phyloP scores from a whole-genome alignment of 495 filamentous ascomycete genomes.

The Aspergillus nanangensis region DNA sequence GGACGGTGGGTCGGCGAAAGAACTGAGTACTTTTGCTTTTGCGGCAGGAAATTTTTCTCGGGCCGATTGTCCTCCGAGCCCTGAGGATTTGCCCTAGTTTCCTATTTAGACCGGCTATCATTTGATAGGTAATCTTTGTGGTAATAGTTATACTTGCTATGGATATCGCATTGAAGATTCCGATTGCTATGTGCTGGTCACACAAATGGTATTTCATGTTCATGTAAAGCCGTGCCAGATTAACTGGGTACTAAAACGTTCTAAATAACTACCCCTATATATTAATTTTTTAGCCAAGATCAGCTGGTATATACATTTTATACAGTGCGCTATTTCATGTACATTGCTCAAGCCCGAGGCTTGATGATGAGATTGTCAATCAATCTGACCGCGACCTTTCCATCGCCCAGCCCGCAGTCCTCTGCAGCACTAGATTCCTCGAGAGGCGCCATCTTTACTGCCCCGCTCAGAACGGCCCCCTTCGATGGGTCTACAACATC shows the following conservation, averaged over 20 bases:
- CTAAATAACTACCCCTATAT: no score
- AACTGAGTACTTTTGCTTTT: background rate
- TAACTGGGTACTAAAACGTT: background rate
- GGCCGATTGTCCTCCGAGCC: conserved; percentile 24
- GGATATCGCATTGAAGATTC: no score
- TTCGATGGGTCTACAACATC: conserved; percentile 56
- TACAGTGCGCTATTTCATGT: no score
- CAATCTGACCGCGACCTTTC: conserved; percentile 70
- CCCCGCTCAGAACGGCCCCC: conserved; percentile 84
- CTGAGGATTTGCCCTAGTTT: conserved; percentile 33
- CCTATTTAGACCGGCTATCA: conserved; percentile 17
- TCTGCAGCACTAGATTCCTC: conserved; percentile 64
- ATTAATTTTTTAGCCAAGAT: no score
- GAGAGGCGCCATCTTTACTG: conserved; percentile 82
- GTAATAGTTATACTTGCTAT: no score
- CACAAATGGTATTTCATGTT: no score
- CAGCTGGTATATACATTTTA: no score
- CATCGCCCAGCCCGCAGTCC: conserved; percentile 64
- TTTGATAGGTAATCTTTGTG: no score
- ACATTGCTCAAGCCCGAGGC: conserved; percentile 21
- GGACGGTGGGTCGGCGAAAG: conserved; percentile 7
- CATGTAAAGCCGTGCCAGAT: background rate
- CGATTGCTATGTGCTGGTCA: no score
- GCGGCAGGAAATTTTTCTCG: conserved; percentile 32
- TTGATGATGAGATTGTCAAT: conserved; percentile 90